phyloP scores from a whole-genome alignment of 805 yeast genomes.

The Teunomyces kruisii region DNA sequence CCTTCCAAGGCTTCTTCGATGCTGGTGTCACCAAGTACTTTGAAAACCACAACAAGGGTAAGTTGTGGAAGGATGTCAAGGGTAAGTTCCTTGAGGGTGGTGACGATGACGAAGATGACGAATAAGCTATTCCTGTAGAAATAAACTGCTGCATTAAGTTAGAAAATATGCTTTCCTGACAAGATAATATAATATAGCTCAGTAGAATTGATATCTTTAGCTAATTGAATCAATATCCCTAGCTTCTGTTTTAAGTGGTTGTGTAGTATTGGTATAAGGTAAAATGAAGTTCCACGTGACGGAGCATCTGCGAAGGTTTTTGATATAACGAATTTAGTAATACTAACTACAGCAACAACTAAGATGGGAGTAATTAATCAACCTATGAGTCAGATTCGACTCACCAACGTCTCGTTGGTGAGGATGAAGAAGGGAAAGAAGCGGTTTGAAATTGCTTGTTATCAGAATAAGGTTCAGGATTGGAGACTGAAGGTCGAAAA shows the following conservation, averaged over 20 bases:
- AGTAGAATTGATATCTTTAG: neutral
- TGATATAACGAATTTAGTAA: neutral
- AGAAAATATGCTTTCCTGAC: neutral
- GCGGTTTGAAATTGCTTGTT: constrained; percentile 93
- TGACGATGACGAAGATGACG: constrained; percentile 53
- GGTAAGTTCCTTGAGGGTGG: constrained; percentile 54
- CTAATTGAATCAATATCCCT: neutral
- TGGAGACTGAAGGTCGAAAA: constrained; percentile 87
- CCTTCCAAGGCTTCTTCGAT: constrained; percentile 79
- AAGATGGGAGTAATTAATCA: constrained; percentile 65
- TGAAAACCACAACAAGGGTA: constrained; percentile 78
- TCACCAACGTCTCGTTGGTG: constrained; percentile 93
- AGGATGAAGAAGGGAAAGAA: constrained; percentile 88
- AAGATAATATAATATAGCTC: neutral
- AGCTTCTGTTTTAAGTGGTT: neutral
- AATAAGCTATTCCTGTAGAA: constrained; percentile 5
- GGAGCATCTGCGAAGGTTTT: neutral
- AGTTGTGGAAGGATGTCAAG: constrained; percentile 82
- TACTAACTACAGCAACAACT: neutral
- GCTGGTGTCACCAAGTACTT: constrained; percentile 66
- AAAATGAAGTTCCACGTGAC: neutral
- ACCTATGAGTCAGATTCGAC: constrained; percentile 83
- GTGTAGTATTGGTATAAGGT: neutral
- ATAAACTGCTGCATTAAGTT: constrained; percentile 1
- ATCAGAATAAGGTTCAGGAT: constrained; percentile 95